Evolutionary conservation across 2,329 filamentous ascomycete genomes (phyloP).

Genomic region (Aspergillus alliaceus): DNA sequence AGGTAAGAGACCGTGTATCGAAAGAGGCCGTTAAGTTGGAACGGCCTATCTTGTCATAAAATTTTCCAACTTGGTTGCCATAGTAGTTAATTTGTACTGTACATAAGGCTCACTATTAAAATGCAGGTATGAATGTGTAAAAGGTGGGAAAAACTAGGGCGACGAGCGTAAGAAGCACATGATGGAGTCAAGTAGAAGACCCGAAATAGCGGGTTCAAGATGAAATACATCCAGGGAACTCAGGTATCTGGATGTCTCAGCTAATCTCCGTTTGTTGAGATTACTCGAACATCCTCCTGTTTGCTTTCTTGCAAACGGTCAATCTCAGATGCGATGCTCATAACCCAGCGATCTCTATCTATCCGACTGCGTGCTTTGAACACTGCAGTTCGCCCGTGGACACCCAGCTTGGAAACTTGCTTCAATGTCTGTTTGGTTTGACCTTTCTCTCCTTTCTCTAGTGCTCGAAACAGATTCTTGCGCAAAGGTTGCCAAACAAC

Average conservation of each 20-base stretch:
- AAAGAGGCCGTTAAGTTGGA: conserved; percentile 40
- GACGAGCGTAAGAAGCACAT: neutral
- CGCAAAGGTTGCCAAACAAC: conserved; percentile 64
- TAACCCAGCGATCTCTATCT: conserved; percentile 68
- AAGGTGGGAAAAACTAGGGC: no score
- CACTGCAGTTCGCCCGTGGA: conserved; percentile 62
- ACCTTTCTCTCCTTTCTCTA: conserved; percentile 40
- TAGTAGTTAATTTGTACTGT: conserved; percentile 4
- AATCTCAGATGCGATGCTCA: conserved; percentile 66
- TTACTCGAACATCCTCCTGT: conserved; percentile 52
- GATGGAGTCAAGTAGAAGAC: neutral
- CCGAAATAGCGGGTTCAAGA: neutral
- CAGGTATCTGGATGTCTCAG: neutral
- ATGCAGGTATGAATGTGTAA: neutral
- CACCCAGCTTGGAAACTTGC: conserved; percentile 61
- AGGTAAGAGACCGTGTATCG: conserved; percentile 36
- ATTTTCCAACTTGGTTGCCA: neutral
- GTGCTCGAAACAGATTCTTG: conserved; percentile 56
- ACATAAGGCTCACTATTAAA: conserved; percentile 6
- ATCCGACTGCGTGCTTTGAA: conserved; percentile 65
- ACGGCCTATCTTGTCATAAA: conserved; percentile 25
- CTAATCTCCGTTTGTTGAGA: neutral
- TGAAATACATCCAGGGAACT: neutral
- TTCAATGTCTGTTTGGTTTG: conserved; percentile 51
- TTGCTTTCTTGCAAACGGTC: conserved; percentile 54